Base-by-base conservation (phyloP, 1,284 basidiomycete genomes). In the Cystobasidiaceae sp. region DNA sequence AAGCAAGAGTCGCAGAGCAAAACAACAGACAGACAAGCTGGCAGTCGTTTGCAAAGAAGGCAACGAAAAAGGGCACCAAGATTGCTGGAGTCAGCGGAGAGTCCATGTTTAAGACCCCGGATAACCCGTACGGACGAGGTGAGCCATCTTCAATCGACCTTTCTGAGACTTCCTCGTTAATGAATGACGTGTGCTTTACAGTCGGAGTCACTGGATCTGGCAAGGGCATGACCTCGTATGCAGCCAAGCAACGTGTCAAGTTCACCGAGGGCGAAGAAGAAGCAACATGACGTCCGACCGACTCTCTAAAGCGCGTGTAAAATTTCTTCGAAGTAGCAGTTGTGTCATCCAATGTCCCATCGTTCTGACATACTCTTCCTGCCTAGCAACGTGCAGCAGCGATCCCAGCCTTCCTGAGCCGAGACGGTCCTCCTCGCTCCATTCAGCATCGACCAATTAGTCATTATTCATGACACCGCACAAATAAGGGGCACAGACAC, bases 21-120 rank as follows among this genome's bases (percentile, higher is more conserved):
- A 83, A 82, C 55, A 83, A 83, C 67, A 94, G 94, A 79, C 90
- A 97, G 80, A 85, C 84, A 69, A 87, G 86, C 21, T 98, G 94
- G 94, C 90, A 97, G 79, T 93, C 91, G 80, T 98, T 98, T 81
- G 89, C 93, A 11, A 94, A 93, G 80, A 97, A 96, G 80, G 86
- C 88, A 33, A 87, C 90, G 75, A 93, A 90, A 83, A 97, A 97
- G 80, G 93, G 93, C 7, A 86, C 93, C 37, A 87, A 86, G 78
- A 89, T 89, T 71, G 89, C 72, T 1, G 72, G 73, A 9, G 57
- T 74, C 32, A 46, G 89, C 59, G 92, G 92, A 43, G 90, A 87
- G 73, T 92, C 89, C 72, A 94, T 97, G 71, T 97, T 97, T 82
- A 89, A 90, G 79, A 97, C 93, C 3, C 91, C 93, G 13, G 93